phyloP scores from a whole-genome alignment of 2,329 filamentous ascomycete species.

The Trichoderma lentiforme region DNA sequence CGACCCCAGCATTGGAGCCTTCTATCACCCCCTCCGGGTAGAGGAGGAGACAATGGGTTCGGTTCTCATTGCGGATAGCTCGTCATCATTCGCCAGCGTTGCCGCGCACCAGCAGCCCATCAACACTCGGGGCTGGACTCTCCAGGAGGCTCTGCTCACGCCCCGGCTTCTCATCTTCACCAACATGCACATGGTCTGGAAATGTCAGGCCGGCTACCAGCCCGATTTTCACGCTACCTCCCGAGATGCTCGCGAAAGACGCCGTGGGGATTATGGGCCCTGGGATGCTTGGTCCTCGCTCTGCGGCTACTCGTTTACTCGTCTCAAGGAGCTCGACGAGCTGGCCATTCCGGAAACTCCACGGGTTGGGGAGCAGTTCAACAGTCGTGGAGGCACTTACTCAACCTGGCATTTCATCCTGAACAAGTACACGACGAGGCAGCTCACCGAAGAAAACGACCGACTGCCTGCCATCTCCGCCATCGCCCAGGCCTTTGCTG shows the following conservation, averaged over 20 bases:
- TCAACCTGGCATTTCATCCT: not conserved
- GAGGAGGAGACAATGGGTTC: not conserved
- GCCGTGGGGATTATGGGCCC: not conserved
- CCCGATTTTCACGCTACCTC: not conserved
- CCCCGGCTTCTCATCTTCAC: not conserved
- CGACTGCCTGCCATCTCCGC: not conserved
- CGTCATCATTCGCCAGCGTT: not conserved
- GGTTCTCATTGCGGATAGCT: not conserved
- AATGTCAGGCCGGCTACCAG: not conserved
- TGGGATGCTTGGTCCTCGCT: not conserved
- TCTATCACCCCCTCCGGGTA: not conserved
- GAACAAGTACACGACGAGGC: not conserved
- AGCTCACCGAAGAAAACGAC: not conserved
- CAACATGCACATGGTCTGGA: slow-evolving; percentile 3
- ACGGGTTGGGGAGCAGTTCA: not conserved
- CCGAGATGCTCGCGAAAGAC: not conserved
- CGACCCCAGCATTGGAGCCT: not conserved
- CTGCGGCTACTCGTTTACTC: not conserved
- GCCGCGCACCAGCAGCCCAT: not conserved
- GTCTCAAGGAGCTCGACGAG: not conserved
- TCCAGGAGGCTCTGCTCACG: not conserved
- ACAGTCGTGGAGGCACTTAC: not conserved
- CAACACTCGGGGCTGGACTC: not conserved
- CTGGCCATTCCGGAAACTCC: not conserved
- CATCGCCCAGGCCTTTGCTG: not conserved